These are phyloP conservation scores for Thelonectria discophora DNA, from an alignment of 2,329 filamentous ascomycete genomes.

Conservation along the genomic window DNA sequence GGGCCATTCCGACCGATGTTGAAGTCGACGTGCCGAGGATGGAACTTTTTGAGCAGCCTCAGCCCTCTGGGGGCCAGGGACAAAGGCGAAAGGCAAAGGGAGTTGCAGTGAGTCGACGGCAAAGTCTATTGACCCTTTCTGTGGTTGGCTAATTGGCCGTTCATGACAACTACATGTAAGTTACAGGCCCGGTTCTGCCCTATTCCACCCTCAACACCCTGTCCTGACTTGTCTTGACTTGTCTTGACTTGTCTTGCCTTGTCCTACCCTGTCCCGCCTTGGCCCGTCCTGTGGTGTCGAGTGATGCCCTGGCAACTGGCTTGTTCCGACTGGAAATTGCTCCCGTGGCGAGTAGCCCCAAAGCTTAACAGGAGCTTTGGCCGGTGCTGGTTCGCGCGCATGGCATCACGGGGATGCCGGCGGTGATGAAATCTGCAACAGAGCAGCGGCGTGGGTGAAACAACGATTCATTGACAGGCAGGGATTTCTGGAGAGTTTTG, in stretches of 20 bases:
- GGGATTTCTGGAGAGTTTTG: not conserved
- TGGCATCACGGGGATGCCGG: not conserved
- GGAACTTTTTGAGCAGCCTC: not conserved
- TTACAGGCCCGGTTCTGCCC: too few relatives aligned
- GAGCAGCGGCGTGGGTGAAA: not conserved
- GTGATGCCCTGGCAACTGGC: not conserved
- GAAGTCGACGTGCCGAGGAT: slow-evolving; percentile 10
- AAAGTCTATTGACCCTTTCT: too few relatives aligned
- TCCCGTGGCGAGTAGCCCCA: slow-evolving; percentile 24
- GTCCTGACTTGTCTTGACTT: not conserved
- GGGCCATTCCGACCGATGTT: slow-evolving; percentile 29
- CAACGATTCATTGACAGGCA: too few relatives aligned
- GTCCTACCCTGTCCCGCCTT: not conserved
- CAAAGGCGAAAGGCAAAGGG: too few relatives aligned
- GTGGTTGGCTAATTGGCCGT: too few relatives aligned
- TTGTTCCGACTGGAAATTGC: not conserved
- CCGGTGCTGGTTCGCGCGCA: not conserved
- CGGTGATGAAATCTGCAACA: not conserved
- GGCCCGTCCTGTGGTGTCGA: not conserved
- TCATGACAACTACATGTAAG: too few relatives aligned
- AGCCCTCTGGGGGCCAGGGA: not conserved
- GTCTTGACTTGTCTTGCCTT: not conserved
- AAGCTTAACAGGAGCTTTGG: slow-evolving; percentile 35
- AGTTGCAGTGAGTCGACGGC: too few relatives aligned
- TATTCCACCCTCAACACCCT: too few relatives aligned